Evolutionary conservation across 2,329 filamentous ascomycete species (phyloP), one percentile per base, ranked within the genome.

Genomic region (Aspergillus hiratsukae): DNA sequence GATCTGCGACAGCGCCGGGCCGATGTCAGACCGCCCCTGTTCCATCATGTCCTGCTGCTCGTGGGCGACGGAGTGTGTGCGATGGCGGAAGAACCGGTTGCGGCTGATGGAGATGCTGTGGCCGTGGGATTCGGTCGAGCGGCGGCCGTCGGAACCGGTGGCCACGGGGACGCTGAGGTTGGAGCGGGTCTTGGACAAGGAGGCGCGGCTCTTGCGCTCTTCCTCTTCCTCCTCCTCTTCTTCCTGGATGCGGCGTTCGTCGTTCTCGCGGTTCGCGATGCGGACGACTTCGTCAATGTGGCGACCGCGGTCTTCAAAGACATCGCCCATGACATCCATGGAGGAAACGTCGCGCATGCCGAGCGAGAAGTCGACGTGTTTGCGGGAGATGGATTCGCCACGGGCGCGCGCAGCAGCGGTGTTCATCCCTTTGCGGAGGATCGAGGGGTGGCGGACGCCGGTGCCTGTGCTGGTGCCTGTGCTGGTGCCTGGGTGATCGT

Each of bases 321-420:
- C 82, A 64, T 90, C 87, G 48, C 83, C 84, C 58, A 83, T 80
- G 48, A 85, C 75, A 60, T 87, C 85, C 31, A 77, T 78, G 1
- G 81, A 78, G 3, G 80, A 79, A 43, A 87, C 76, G 48, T 82
- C 80, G 35, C 76, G 79, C 81, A 88, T 87, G 29, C 87, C 87
- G 2, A 89, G 77, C 1, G 86, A 88, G 71, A 89, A 89, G 67
- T 89, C 87, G 29, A 89, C 85, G 28, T 85, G 83, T 54, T 83
- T 84, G 76, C 85, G 83, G 9, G 79, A 75, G 1, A 84, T 72
- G 0, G 84, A 83, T 61, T 87, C 83, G 31, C 80, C 80, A 8
- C 83, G 80, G 37, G 76, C 70, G 10, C 83, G 78, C n/a, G 65
- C 67, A 9, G 67, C 69, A n/a, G 71, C 73, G 14, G 70, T 71